Evolutionary conservation across 1,284 basidiomycete species (phyloP), one percentile per base, ranked within the genome.

Genomic region (Quambalaria eucalypti): DNA sequence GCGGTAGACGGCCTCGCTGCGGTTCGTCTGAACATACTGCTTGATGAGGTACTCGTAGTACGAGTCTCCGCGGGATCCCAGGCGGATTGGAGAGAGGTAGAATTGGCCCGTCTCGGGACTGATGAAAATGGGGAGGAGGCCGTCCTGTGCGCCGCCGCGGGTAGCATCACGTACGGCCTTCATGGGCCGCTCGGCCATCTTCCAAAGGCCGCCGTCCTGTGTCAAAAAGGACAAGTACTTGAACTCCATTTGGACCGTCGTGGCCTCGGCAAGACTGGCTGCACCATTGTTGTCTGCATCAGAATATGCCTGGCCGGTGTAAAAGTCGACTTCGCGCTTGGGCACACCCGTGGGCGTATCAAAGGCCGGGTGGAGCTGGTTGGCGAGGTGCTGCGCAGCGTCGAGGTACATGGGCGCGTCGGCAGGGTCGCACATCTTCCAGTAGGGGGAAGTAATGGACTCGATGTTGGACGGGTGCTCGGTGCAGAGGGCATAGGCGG

Each of bases 1-100:
- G 28, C 82, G 83, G 76, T 95, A 97, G 2, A 89, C 83, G 0
- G 76, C 69, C 76, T 97, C 91, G 25, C 85, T 83, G 46, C 82
- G 79, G 71, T 65, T 66, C 1, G 80, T 81, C 65, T 81, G 80
- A 0, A 82, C 68, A 65, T 76, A 81, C 66, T 80, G 79, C 68
- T 79, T 79, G 55, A 76, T 67, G 50, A 95, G 79, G 71, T 93
- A 93, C 76, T 96, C 92, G 74, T 95, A 97, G 78, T 87, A 96
- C 4, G 89, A 92, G 77, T 97, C 92, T 23, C 87, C 92, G 28
- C 92, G 82, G 16, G 90, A 92, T 8, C 92, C 92, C 14, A 96
- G 81, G 8, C 92, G 84, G 59, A 97, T 88, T 36, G 87, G 83
- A 21, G 86, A 85, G 9, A 83, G 56, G 30, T 84, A 79, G 66